Conservation (phyloP, 192 early-diverging fungal species). For the Chytriomyces confervae region DNA sequence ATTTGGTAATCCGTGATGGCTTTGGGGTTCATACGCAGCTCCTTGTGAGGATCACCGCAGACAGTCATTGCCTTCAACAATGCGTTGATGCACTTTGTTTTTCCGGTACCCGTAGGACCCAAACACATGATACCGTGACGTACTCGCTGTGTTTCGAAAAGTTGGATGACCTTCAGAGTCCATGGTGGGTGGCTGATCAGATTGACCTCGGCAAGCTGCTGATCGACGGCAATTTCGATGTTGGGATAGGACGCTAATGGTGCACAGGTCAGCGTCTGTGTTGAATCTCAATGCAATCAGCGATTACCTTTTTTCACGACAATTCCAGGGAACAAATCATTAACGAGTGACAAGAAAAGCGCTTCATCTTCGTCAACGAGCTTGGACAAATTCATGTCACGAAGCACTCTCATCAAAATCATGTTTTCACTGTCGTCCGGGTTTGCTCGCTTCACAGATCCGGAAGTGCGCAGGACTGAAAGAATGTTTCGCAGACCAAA, state of each 20-base stretch:
- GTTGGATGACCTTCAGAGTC: constrained; percentile 69
- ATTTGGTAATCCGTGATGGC: constrained; percentile 73
- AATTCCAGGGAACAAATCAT: constrained; percentile 69
- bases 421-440: constrained; percentile 67
- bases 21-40: constrained; percentile 71
- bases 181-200: constrained; percentile 69
- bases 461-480: constrained; percentile 66
- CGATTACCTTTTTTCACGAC: constrained; percentile 58
- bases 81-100: constrained; percentile 63
- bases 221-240: constrained; percentile 64
- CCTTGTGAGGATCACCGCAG: constrained; percentile 71
- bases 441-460: constrained; percentile 66
- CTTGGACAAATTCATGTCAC: constrained; percentile 73
- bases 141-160: constrained; percentile 66
- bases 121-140: constrained; percentile 71
- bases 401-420: constrained; percentile 69
- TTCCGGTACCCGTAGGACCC: constrained; percentile 70
- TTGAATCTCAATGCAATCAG: background rate
- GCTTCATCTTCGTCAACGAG: constrained; percentile 72
- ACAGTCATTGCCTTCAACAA: constrained; percentile 66
- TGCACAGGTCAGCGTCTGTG: no score
- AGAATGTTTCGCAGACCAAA: constrained; percentile 71
- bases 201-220: constrained; percentile 64
- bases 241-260: constrained; percentile 51
- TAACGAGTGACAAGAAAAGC: constrained; percentile 63